Evolutionary conservation across 139 green algal species (phyloP).

Genomic region (Chlorella sp.): DNA sequence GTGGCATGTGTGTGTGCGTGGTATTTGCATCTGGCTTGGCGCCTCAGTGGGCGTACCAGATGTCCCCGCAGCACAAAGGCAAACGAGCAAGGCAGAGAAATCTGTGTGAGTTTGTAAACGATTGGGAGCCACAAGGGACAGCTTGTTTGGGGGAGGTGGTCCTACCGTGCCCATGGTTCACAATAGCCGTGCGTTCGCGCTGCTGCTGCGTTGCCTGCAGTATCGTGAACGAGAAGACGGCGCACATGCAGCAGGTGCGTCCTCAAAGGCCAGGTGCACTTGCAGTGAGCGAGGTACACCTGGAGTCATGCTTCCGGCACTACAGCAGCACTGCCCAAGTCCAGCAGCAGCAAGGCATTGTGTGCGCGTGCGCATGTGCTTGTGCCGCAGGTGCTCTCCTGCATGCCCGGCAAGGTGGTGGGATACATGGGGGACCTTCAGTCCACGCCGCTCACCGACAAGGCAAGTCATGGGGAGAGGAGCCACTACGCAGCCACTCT

Average conservation of each 20-base stretch:
- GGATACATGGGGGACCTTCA: conserved; percentile 39
- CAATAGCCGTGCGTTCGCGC: neutral
- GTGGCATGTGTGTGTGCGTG: neutral
- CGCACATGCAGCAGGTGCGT: conserved; percentile 31
- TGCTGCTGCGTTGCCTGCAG: conserved; percentile 1
- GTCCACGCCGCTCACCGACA: conserved; percentile 25
- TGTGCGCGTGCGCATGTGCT: neutral
- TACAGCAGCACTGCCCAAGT: neutral
- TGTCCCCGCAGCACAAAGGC: too few relatives aligned
- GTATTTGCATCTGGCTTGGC: too few relatives aligned
- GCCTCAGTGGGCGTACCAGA: too few relatives aligned
- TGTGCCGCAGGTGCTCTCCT: conserved; percentile 18
- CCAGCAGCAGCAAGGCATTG: neutral
- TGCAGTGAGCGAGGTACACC: neutral
- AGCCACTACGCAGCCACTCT: too few relatives aligned
- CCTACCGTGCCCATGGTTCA: neutral
- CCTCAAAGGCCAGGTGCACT: neutral
- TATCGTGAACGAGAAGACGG: conserved; percentile 60
- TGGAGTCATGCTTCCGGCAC: neutral
- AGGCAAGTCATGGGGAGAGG: too few relatives aligned
- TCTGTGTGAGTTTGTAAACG: neutral
- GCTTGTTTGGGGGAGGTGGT: neutral
- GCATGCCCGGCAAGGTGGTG: conserved; percentile 27
- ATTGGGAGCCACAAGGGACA: neutral
- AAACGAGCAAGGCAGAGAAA: neutral